Evolutionary conservation across 2,329 filamentous ascomycete species (phyloP).

Genomic region (Trichoderma asperellum): DNA sequence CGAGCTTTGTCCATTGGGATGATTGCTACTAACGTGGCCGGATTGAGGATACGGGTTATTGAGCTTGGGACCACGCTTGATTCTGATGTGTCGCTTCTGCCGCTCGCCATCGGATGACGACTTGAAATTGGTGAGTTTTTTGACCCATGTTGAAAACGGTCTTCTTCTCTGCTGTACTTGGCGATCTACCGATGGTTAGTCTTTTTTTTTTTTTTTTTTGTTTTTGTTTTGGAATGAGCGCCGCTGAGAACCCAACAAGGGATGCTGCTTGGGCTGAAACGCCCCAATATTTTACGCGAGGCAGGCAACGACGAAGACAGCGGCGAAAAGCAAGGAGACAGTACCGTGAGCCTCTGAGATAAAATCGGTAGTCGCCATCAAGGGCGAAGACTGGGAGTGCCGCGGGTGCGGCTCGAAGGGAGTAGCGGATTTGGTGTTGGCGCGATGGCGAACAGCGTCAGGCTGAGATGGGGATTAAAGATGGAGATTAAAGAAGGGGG

Average conservation of each 20-base stretch:
- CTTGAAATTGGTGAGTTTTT: conserved; percentile 88
- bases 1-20: conserved; percentile 49
- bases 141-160: conserved; percentile 92
- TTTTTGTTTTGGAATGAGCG: not conserved
- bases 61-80: conserved; percentile 64
- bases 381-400: conserved; percentile 18
- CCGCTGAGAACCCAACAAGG: not conserved
- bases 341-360: conserved; percentile 50
- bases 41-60: conserved; percentile 95
- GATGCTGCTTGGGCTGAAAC: conserved; percentile 16
- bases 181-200: conserved; percentile 61
- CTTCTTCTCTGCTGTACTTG: conserved; percentile 70
- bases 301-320: not conserved
- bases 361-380: conserved; percentile 46
- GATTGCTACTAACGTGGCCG: conserved; percentile 54
- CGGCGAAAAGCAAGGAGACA: conserved; percentile 16
- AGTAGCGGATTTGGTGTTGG: conserved; percentile 3
- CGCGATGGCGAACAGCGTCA: conserved; percentile 9
- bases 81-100: conserved; percentile 48
- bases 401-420: conserved; percentile 11
- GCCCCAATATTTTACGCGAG: not conserved
- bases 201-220: not conserved
- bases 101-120: conserved; percentile 64
- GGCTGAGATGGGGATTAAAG: conserved; percentile 14
- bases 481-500: conserved; percentile 1